Percentiles rank a stretch among this genome's conserved stretches.
Conservation (phyloP, 192 early-diverging fungal genomes). For the Umbelopsis ramanniana region DNA sequence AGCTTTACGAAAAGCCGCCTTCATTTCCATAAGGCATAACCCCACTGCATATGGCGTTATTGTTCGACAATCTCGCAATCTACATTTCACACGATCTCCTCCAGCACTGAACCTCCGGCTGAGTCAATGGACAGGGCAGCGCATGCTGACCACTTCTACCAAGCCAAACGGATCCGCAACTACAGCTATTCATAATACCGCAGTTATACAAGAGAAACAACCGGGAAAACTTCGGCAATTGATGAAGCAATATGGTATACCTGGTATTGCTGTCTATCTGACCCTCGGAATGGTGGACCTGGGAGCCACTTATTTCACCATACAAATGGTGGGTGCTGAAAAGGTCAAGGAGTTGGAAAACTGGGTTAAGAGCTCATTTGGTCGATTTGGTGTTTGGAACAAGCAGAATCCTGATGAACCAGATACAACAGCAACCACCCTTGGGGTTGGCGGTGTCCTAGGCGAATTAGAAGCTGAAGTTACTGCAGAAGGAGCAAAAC, state of each 20-base stretch:
- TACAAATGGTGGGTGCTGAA: slow-evolving; percentile 55
- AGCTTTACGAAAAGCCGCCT: neutral
- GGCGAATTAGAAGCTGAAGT: slow-evolving; percentile 12
- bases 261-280: slow-evolving; percentile 55
- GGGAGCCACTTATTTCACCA: slow-evolving; percentile 48
- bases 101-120: neutral
- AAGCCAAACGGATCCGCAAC: neutral
- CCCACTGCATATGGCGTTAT: neutral
- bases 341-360: slow-evolving; percentile 53
- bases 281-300: slow-evolving; percentile 52
- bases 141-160: neutral
- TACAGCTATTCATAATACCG: neutral
- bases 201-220: neutral
- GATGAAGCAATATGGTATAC: slow-evolving; percentile 52
- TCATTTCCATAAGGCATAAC: neutral
- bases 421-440: neutral
- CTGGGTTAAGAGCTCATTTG: slow-evolving; percentile 35
- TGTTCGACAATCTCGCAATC: neutral
- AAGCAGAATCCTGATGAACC: neutral
- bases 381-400: slow-evolving; percentile 18
- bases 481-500: slow-evolving; percentile 25
- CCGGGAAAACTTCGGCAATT: slow-evolving; percentile 37
- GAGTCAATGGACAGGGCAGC: neutral
- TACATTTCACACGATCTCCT: neutral
- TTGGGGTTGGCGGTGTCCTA: slow-evolving; percentile 7